Conservation (phyloP, 2,329 filamentous ascomycete genomes). For the Botrytis sinoallii region DNA sequence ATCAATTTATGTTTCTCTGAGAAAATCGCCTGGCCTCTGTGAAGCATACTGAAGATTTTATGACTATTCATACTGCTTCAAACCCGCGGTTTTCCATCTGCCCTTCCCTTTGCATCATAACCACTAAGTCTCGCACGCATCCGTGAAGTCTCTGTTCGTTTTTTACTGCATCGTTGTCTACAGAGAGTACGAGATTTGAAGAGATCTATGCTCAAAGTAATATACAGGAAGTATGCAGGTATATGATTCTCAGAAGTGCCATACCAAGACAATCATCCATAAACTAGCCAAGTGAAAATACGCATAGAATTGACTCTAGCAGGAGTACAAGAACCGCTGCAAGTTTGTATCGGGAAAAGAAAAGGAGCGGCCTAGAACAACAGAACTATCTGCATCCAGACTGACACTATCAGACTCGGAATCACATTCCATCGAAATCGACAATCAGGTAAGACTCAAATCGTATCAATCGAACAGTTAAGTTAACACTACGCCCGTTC, state of each 20-base stretch:
- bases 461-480: not conserved
- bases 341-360: not conserved
- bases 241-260: not conserved
- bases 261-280: not conserved
- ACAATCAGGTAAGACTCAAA: not conserved
- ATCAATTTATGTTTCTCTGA: not conserved
- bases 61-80: not conserved
- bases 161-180: not conserved
- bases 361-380: not conserved
- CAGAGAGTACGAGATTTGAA: not conserved
- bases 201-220: not conserved
- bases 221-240: not conserved
- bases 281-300: not conserved
- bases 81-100: accelerated
- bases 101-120: not conserved
- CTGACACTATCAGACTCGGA: not conserved
- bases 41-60: not conserved
- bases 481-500: not conserved
- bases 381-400: not conserved
- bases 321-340: not conserved
- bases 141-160: not conserved
- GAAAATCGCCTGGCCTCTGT: not conserved
- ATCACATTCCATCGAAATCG: not conserved
- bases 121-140: not conserved
- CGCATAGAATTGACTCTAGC: not conserved